phyloP scores from a whole-genome alignment of 2,329 filamentous ascomycete species.

The Aspergillus vadensis region DNA sequence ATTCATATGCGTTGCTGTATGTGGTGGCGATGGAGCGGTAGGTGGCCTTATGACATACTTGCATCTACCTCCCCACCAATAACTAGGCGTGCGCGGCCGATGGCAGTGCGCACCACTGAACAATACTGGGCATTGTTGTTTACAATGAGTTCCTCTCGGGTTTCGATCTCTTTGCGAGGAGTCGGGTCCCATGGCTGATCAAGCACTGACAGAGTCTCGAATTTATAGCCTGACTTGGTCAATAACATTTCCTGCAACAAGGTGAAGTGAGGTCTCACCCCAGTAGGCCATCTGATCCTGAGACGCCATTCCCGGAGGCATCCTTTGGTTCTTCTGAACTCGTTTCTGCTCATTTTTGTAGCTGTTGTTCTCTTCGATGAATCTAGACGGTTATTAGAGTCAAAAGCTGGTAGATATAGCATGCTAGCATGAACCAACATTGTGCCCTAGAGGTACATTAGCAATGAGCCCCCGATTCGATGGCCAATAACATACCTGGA shows the following conservation, averaged over 20 bases:
- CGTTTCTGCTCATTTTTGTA: constrained; percentile 67
- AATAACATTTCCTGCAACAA: not conserved
- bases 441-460: constrained; percentile 49
- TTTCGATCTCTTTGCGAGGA: constrained; percentile 75
- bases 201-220: constrained; percentile 81
- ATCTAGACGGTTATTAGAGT: constrained; percentile 55
- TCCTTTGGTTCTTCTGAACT: constrained; percentile 56
- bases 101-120: constrained; percentile 84
- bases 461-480: constrained; percentile 10
- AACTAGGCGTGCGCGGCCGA: constrained; percentile 73
- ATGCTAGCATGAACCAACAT: constrained; percentile 47
- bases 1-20: not conserved
- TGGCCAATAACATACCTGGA: constrained; percentile 63
- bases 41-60: constrained; percentile 53
- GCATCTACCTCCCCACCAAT: constrained; percentile 94
- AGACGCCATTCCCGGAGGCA: constrained; percentile 58
- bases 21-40: not conserved
- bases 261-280: constrained; percentile 58
- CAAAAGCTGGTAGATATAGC: not conserved
- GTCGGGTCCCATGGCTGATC: constrained; percentile 73
- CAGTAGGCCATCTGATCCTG: constrained; percentile 89
- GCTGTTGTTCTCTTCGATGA: constrained; percentile 86
- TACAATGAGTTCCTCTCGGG: constrained; percentile 69
- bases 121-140: constrained; percentile 95
- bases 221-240: constrained; percentile 77